phyloP scores from a whole-genome alignment of 1,139 yeast genomes.

The Yamadazyma triangularis region DNA sequence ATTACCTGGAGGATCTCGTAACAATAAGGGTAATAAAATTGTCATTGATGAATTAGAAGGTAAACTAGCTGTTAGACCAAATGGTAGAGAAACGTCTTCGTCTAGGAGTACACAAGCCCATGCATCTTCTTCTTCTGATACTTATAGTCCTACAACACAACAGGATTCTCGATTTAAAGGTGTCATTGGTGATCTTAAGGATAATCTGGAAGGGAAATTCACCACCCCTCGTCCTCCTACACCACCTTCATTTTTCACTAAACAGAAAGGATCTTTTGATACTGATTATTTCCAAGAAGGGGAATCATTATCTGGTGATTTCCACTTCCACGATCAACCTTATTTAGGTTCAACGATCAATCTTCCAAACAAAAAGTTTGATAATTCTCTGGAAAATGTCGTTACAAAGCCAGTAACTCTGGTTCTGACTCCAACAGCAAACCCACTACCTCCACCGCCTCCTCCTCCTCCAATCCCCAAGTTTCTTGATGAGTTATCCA shows the following conservation, averaged over 20 bases:
- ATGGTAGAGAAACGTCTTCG: no score
- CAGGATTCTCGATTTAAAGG: slow-evolving; percentile 1
- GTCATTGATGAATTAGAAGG: slow-evolving; percentile 12
- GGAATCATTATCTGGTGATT: no score
- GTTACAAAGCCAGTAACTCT: background rate
- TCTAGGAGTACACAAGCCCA: no score
- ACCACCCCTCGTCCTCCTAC: slow-evolving; percentile 16
- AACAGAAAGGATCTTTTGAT: background rate
- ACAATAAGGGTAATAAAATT: slow-evolving; percentile 6
- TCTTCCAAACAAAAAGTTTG: no score
- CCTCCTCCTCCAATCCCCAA: slow-evolving; percentile 6
- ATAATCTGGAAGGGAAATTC: slow-evolving; percentile 3
- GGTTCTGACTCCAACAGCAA: no score
- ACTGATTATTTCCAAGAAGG: no score
- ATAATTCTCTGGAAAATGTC: background rate
- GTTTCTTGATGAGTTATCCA: background rate
- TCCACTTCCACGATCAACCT: no score
- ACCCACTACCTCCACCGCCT: slow-evolving; percentile 4
- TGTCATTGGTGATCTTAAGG: slow-evolving; percentile 3
- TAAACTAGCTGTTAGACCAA: background rate
- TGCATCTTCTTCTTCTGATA: no score
- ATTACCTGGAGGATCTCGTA: slow-evolving; percentile 1
- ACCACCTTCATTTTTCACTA: slow-evolving; percentile 13
- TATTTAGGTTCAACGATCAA: no score
- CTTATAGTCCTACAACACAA: no score